These are phyloP conservation scores for Candida nanaspora DNA, from an alignment of 805 yeast genomes.

Conservation along the genomic window DNA sequence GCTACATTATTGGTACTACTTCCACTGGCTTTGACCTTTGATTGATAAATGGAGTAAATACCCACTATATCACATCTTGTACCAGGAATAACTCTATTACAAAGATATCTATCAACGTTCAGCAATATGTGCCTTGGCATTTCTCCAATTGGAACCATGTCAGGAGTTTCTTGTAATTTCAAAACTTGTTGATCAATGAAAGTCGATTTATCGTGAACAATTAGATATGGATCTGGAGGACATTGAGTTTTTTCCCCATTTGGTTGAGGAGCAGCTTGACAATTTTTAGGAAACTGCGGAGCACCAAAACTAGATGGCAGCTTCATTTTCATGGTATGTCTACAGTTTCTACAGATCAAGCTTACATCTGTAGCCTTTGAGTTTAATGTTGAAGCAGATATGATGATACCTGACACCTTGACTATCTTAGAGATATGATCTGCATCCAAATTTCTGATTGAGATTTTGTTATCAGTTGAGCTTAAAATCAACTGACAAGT, in stretches of 20 bases:
- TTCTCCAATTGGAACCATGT: slow-evolving; percentile 98
- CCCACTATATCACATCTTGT: slow-evolving; percentile 90
- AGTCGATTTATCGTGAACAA: slow-evolving; percentile 88
- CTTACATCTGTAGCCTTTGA: slow-evolving; percentile 83
- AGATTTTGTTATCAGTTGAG: slow-evolving; percentile 62
- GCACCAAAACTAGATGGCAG: slow-evolving; percentile 66
- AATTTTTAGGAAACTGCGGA: slow-evolving; percentile 57
- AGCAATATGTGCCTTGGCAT: slow-evolving; percentile 91
- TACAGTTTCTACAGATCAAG: slow-evolving; percentile 81
- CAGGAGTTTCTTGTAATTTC: slow-evolving; percentile 79
- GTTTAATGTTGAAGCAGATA: slow-evolving; percentile 80
- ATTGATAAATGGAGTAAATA: slow-evolving; percentile 84
- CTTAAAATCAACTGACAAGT: slow-evolving; percentile 73
- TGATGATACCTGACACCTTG: slow-evolving; percentile 86
- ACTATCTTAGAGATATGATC: slow-evolving; percentile 86
- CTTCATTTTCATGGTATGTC: slow-evolving; percentile 63
- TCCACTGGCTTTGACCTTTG: slow-evolving; percentile 44
- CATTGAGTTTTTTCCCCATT: slow-evolving; percentile 51
- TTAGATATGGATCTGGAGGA: slow-evolving; percentile 87
- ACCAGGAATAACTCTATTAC: slow-evolving; percentile 92
- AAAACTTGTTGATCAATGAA: slow-evolving; percentile 93
- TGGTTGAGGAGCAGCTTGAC: slow-evolving; percentile 52
- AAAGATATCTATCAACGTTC: slow-evolving; percentile 82
- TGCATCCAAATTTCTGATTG: slow-evolving; percentile 79
- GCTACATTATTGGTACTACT: slow-evolving; percentile 62